Conservation (phyloP, 306 rosid genomes). For the Rosa chinensis region DNA sequence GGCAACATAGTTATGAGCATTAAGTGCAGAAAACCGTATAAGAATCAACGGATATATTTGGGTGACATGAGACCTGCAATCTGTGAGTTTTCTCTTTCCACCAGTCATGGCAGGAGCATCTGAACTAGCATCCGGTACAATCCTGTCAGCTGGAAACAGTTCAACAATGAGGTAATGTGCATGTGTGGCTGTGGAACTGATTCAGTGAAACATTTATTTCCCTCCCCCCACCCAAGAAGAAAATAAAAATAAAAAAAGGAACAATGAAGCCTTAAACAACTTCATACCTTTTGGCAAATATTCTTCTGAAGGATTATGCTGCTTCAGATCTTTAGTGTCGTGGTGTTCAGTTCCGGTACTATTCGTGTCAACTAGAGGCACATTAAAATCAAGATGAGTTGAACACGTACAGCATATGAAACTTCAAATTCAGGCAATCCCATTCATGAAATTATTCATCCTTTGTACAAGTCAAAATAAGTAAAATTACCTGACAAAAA, state of each 20-base stretch:
- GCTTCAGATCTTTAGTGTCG: constrained; percentile 39
- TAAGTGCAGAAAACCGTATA: constrained; percentile 24
- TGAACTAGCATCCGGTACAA: constrained; percentile 37
- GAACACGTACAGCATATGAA: not conserved
- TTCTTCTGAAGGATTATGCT: constrained; percentile 37
- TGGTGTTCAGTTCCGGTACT: constrained; percentile 39
- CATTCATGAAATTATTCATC: constrained; percentile 18
- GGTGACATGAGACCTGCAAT: constrained; percentile 57
- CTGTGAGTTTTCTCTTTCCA: constrained; percentile 65
- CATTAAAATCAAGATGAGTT: constrained; percentile 33
- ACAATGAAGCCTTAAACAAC: constrained; percentile 23
- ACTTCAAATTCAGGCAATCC: constrained; percentile 8
- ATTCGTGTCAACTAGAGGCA: constrained; percentile 46
- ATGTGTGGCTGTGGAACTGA: constrained; percentile 3
- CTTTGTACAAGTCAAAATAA: not conserved
- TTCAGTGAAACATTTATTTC: constrained; percentile 1
- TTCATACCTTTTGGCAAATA: constrained; percentile 41
- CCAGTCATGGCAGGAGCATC: constrained; percentile 42
- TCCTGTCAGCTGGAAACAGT: constrained; percentile 58
- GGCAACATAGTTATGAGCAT: constrained; percentile 21
- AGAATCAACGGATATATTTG: constrained; percentile 24
- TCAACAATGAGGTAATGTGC: constrained; percentile 28
- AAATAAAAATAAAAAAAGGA: not conserved
- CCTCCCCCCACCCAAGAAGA: constrained; percentile 20
- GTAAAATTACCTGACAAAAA: constrained; percentile 59